Evolutionary conservation across 2,329 filamentous ascomycete genomes (phyloP).

Genomic region (Neobulgaria alba): DNA sequence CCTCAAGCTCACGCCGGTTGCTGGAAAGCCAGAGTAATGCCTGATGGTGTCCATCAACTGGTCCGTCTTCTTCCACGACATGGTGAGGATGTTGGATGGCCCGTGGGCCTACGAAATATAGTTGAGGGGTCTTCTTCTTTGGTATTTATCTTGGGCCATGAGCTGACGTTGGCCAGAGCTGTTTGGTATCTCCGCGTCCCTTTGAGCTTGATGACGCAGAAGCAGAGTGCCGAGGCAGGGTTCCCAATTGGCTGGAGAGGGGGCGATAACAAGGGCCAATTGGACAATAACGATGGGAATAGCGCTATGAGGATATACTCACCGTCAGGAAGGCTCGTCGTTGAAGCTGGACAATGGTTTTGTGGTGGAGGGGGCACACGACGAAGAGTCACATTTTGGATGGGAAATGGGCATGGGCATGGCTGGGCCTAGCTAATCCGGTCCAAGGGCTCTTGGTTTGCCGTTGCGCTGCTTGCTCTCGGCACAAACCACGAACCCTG

Average conservation of each 20-base stretch:
- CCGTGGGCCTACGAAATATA: conserved; percentile 22
- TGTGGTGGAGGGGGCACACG: no score
- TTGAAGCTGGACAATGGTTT: no score
- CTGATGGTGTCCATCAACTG: conserved; percentile 93
- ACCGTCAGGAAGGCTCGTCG: no score
- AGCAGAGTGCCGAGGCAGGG: conserved; percentile 4
- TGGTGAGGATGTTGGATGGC: conserved; percentile 36
- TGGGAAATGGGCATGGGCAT: no score
- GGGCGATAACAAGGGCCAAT: no score
- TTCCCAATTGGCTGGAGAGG: not conserved
- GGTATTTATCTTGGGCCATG: conserved; percentile 7
- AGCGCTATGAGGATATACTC: no score
- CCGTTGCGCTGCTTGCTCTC: no score
- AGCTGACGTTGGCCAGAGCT: conserved; percentile 9
- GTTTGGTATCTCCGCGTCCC: conserved; percentile 9
- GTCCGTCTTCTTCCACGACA: conserved; percentile 92
- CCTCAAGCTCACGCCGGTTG: conserved; percentile 88
- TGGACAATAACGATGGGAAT: no score
- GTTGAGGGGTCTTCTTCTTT: conserved; percentile 15
- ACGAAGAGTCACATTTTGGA: no score
- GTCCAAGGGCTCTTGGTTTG: no score
- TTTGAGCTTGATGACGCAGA: conserved; percentile 6
- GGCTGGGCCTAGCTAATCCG: no score
- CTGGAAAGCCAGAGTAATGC: conserved; percentile 94
- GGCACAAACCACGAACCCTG: no score